Conservation (phyloP, 768 basidiomycete species). For the Podaxis sp. region DNA sequence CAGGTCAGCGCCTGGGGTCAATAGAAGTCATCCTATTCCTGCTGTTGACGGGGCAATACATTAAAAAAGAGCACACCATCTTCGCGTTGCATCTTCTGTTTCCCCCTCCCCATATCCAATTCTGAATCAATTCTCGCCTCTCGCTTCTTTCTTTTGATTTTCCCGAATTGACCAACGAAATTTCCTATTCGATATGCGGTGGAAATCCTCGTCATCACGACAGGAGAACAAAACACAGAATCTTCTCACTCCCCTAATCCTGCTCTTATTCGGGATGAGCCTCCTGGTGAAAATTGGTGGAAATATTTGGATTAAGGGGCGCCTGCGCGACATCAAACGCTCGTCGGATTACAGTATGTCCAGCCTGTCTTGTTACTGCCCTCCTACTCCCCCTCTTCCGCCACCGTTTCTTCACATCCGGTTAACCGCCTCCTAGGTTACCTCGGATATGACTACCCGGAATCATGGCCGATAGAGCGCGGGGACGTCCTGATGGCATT, state of each 20-base stretch:
- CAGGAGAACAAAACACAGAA: not conserved
- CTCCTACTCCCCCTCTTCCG: not conserved
- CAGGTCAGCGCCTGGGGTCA: not conserved
- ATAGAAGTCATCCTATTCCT: not conserved
- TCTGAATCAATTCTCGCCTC: not conserved
- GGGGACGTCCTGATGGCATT: slow-evolving; percentile 27
- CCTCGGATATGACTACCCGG: slow-evolving; percentile 27
- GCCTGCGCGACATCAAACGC: not conserved
- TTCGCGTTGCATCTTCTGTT: not conserved
- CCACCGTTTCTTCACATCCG: not conserved
- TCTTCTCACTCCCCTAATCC: not conserved
- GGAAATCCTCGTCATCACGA: not conserved
- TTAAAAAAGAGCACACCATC: not conserved
- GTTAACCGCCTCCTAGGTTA: slow-evolving; percentile 19
- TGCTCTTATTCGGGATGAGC: slow-evolving; percentile 2
- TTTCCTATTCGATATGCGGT: not conserved
- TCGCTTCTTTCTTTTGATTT: not conserved
- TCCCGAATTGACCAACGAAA: not conserved
- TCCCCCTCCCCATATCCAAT: not conserved
- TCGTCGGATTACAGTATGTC: not conserved
- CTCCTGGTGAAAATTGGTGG: slow-evolving; percentile 2
- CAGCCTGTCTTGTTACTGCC: not conserved
- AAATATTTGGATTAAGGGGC: not conserved
- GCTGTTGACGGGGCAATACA: not conserved
- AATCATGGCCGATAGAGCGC: slow-evolving; percentile 26